Percentiles rank a stretch among this genome's conserved stretches.
Conservation (phyloP, 2,329 filamentous ascomycete genomes). For the Colletotrichum echinochloae region DNA sequence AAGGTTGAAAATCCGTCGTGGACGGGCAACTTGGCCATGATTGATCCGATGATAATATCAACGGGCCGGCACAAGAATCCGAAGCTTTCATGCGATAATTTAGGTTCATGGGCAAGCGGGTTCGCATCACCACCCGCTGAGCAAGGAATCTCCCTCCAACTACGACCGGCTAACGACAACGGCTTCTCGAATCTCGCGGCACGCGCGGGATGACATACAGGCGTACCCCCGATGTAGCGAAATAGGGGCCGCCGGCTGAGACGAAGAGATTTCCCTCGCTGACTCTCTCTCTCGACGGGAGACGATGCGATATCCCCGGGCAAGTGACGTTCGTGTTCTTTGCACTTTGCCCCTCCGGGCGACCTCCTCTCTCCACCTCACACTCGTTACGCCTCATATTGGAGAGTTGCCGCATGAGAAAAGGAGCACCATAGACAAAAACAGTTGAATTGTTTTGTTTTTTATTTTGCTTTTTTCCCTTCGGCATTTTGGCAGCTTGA, state of each 20-base stretch:
- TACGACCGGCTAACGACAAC: conserved; percentile 30
- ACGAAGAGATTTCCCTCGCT: conserved; percentile 27
- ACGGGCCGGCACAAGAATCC: background rate
- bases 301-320: background rate
- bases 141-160: conserved; percentile 33
- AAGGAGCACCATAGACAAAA: background rate
- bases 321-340: background rate
- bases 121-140: background rate
- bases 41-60: background rate
- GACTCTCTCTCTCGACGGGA: conserved; percentile 31
- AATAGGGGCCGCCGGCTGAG: conserved; percentile 34
- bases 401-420: background rate
- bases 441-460: background rate
- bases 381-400: background rate
- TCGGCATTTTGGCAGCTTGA: background rate
- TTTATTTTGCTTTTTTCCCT: no score
- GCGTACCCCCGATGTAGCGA: conserved; percentile 19
- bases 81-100: background rate
- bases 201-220: conserved; percentile 28
- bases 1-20: background rate
- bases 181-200: background rate
- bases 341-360: background rate
- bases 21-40: background rate
- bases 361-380: conserved; percentile 1
- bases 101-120: conserved; percentile 31